Base-by-base conservation (phyloP, 345 rosid species). In the Gossypioides kirkii region DNA sequence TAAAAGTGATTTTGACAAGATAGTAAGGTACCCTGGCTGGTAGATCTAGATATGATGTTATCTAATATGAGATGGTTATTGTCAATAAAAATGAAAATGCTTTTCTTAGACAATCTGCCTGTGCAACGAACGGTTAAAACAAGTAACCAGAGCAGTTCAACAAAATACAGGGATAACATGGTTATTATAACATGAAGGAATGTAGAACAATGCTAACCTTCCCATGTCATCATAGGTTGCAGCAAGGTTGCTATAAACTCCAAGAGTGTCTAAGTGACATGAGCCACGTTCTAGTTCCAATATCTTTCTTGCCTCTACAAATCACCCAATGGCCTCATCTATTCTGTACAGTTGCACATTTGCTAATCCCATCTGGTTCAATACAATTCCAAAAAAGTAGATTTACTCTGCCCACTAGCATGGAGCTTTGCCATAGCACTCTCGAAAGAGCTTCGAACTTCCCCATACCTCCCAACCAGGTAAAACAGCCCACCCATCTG, bases 161-260 rank as follows among this genome's bases (percentile, higher is more conserved):
- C 46, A 36, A 56, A 60, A 18, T 17, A 22, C 16, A 65, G 20
- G 18, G 18, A 25, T 20, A 7, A 54, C 23, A 36, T 43, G 14
- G 65, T 6, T 17, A 20, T 25, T 2, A 3, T 42, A 54, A 32
- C 32, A 58, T 11, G 20, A 36, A 43, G 10, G 17, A 38, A 69
- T 69, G 47, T 3, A 9, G n/a, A 32, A 25, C 61, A 71, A 12
- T 13, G 14, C 53, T 77, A 69, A 82, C 88, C 88, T 83, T 62
- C 90, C 88, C 83, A 85, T 81, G 43, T 88, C 88, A 77, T 85
- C 88, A 60, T 87, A 87, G 50, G 88, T 87, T 49, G 90, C 88
- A 2, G 88, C 87, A 59, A 87, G 87, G 75, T 85, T 83, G 83
- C 90, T 83, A 65, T 85, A 83, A 14, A 86, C 85, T n/a, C 90